phyloP scores from a whole-genome alignment of 768 basidiomycete species.

The Gymnopilus junonius region DNA sequence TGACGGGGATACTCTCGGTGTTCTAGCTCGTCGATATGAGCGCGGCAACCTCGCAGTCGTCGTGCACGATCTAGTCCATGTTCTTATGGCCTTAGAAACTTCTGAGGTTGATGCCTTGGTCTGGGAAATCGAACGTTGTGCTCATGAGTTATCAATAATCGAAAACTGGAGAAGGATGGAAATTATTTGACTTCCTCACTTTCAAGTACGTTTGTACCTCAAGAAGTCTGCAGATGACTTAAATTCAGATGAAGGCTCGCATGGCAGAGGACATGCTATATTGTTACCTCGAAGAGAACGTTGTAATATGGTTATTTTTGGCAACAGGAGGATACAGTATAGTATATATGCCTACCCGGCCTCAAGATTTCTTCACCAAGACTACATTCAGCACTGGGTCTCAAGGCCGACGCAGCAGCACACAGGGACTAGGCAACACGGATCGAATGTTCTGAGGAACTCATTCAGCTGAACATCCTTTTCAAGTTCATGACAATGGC shows the following conservation, averaged over 20 bases:
- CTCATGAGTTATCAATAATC: too few species aligned
- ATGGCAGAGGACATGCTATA: too few species aligned
- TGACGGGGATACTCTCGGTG: conserved; percentile 6
- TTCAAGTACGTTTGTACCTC: too few species aligned
- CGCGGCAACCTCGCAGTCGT: not conserved
- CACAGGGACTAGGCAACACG: not conserved
- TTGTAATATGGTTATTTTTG: not conserved
- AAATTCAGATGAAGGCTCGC: too few species aligned
- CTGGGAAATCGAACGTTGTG: conserved; percentile 2
- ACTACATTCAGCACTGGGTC: not conserved
- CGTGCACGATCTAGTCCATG: not conserved
- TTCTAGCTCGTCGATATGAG: not conserved
- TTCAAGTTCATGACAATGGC: not conserved
- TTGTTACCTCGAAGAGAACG: not conserved
- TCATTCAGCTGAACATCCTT: not conserved
- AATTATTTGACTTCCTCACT: too few species aligned
- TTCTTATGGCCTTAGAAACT: not conserved
- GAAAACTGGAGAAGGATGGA: too few species aligned
- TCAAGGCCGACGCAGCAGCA: not conserved
- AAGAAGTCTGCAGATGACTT: too few species aligned
- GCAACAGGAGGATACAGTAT: not conserved
- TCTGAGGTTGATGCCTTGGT: not conserved
- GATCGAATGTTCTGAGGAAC: not conserved
- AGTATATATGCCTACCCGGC: not conserved
- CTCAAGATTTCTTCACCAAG: not conserved